Evolutionary conservation across 2,329 filamentous ascomycete genomes (phyloP), one percentile per base, ranked within the genome.

Genomic region (Falciphora oryzae): DNA sequence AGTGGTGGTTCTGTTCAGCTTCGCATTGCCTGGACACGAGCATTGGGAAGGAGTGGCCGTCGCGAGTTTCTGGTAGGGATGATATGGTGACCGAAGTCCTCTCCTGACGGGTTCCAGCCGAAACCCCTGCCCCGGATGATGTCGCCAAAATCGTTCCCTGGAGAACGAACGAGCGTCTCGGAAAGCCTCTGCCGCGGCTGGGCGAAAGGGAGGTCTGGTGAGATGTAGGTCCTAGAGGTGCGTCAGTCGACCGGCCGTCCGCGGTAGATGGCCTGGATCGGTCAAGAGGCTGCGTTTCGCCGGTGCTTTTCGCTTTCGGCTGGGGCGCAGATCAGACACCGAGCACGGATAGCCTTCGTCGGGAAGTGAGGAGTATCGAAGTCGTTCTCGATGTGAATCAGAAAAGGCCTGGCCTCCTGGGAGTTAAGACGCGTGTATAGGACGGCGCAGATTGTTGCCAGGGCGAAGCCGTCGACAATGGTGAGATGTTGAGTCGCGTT

Each of bases 11-110:
- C 74, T 81, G 79, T 72, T 85, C 81, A 72, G 80, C 75, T 67
- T 83, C 80, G 75, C 76, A 76, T 72, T 80, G 80, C 76, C 82
- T 81, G 72, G 82, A 80, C 77, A 82, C 81, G 73, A 85, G 81
- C 83, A 85, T 83, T 82, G 77, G 78, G 75, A 78, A 75, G 66
- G 68, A 68, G 66, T 63, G 44, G 29, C 61, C 8, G 38, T 50
- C 38, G 38, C 38, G 16, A 50, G 38, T 50, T 50, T 18, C 8
- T 50, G 38, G 38, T 50, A 50, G 16, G 16, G 38, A 16, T 6
- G 16, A 10, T 50, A 22, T 50, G 38, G 38, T 50, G 16, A 50
- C 38, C 38, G 16, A 50, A 50, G 38, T 50, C 38, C 16, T 50
- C 10, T 35, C 32, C 32, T 35, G 32, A 35, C 32, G 32, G 11